A percentile compares a stretch with the other conserved stretches of the same genome.
Conservation (phyloP, 2,329 filamentous ascomycete genomes). For the Arachnopeziza araneosa region DNA sequence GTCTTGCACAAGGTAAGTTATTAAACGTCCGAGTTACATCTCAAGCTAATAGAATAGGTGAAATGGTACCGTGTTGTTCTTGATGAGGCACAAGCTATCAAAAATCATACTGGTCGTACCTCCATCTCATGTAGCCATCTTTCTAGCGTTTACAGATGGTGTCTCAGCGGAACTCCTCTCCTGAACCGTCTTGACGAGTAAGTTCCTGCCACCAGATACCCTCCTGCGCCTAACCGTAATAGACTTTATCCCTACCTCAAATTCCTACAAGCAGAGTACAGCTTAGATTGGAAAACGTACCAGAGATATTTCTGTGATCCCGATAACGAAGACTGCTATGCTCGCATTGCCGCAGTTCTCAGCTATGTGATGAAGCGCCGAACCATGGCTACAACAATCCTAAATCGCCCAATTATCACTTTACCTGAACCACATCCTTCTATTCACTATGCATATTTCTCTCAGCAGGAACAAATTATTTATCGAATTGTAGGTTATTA, state of each 20-base stretch:
- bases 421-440: conserved; percentile 43
- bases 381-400: conserved; percentile 48
- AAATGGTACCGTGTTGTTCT: conserved; percentile 44
- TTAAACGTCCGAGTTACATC: conserved; percentile 26
- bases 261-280: conserved; percentile 27
- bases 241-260: conserved; percentile 29
- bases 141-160: conserved; percentile 27
- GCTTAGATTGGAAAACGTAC: conserved; percentile 25
- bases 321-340: conserved; percentile 13
- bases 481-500: conserved; percentile 47
- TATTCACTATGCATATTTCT: conserved; percentile 43
- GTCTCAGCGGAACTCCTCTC: conserved; percentile 29
- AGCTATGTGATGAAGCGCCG: conserved; percentile 46
- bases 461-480: conserved; percentile 44
- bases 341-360: conserved; percentile 22
- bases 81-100: conserved; percentile 53
- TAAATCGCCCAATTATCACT: conserved; percentile 47
- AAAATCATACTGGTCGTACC: conserved; percentile 39
- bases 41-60: background rate
- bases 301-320: conserved; percentile 28
- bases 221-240: background rate
- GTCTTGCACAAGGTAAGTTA: conserved; percentile 33
- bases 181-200: conserved; percentile 28
- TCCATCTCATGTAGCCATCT: conserved; percentile 39
- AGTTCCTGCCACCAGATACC: conserved; percentile 1